Evolutionary conservation across 2,329 filamentous ascomycete genomes (phyloP).

Genomic region (Aspergillus unguis): DNA sequence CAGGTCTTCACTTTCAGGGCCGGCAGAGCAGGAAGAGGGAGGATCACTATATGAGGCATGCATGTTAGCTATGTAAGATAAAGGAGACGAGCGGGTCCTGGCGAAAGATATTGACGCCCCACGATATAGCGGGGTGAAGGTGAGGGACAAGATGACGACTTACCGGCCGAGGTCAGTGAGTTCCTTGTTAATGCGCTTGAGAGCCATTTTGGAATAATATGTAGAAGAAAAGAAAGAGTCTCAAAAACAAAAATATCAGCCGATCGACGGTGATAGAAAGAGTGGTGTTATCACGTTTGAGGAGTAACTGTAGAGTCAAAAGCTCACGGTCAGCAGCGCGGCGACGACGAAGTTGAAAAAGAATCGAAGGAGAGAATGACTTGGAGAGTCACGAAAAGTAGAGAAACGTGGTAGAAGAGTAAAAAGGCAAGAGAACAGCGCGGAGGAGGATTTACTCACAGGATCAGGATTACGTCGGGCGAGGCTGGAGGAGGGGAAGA

Average conservation of each 20-base stretch:
- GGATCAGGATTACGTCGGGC: slow-evolving; percentile 33
- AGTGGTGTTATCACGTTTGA: slow-evolving; percentile 16
- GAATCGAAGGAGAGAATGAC: background rate
- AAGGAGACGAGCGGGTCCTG: no score
- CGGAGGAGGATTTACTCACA: slow-evolving; percentile 12
- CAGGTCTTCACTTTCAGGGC: slow-evolving; percentile 94
- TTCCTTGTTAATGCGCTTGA: slow-evolving; percentile 55
- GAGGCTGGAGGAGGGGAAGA: slow-evolving; percentile 24
- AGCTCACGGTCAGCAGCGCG: slow-evolving; percentile 8
- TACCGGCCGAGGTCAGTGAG: slow-evolving; percentile 52
- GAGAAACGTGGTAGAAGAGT: background rate
- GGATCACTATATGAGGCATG: slow-evolving; percentile 66
- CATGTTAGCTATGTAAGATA: slow-evolving; percentile 6
- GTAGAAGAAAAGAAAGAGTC: slow-evolving; percentile 16
- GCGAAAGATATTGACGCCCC: slow-evolving; percentile 11
- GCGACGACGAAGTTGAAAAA: background rate
- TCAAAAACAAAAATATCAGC: slow-evolving; percentile 6
- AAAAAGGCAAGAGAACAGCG: slow-evolving; percentile 10
- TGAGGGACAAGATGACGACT: slow-evolving; percentile 21
- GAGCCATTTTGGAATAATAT: slow-evolving; percentile 41
- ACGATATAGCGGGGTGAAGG: slow-evolving; percentile 22
- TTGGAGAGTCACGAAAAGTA: background rate
- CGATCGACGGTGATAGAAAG: slow-evolving; percentile 7
- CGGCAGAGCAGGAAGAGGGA: slow-evolving; percentile 97
- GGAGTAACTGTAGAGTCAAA: slow-evolving; percentile 19